These are phyloP conservation scores for Cytospora paraplurivora DNA, from an alignment of 2,329 filamentous ascomycete species.

Conservation along the genomic window DNA sequence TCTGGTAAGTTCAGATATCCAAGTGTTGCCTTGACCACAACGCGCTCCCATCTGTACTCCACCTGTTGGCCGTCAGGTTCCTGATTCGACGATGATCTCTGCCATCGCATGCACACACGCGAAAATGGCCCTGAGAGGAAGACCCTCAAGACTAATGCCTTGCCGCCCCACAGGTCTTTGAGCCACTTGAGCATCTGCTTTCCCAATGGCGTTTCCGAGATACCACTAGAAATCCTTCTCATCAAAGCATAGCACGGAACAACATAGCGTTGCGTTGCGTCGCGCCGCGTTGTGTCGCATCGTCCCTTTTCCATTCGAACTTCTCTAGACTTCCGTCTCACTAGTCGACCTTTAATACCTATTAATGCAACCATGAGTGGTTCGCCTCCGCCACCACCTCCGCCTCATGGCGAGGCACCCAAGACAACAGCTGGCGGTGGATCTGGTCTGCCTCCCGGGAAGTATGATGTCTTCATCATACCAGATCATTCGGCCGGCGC, in stretches of 20 bases:
- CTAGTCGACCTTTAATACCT: constrained; percentile 13
- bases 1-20: neutral
- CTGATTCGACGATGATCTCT: neutral
- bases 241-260: constrained; percentile 15
- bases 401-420: constrained; percentile 80
- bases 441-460: constrained; percentile 78
- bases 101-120: too few species aligned
- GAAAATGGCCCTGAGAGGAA: neutral
- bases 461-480: constrained; percentile 97
- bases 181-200: constrained; percentile 29
- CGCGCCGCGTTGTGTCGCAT: neutral
- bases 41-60: neutral
- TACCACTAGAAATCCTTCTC: constrained; percentile 39
- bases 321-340: neutral
- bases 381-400: constrained; percentile 73
- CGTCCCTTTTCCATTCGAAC: constrained; percentile 22
- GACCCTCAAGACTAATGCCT: neutral
- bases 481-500: constrained; percentile 86
- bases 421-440: constrained; percentile 59
- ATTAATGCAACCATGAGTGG: constrained; percentile 46
- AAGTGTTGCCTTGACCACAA: neutral
- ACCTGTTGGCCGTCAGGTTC: neutral
- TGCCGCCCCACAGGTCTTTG: neutral
- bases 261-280: constrained; percentile 5
- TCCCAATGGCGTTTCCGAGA: constrained; percentile 40